Evolutionary conservation across 2,329 filamentous ascomycete genomes (phyloP).

Genomic region (Curvularia eragrostidis): DNA sequence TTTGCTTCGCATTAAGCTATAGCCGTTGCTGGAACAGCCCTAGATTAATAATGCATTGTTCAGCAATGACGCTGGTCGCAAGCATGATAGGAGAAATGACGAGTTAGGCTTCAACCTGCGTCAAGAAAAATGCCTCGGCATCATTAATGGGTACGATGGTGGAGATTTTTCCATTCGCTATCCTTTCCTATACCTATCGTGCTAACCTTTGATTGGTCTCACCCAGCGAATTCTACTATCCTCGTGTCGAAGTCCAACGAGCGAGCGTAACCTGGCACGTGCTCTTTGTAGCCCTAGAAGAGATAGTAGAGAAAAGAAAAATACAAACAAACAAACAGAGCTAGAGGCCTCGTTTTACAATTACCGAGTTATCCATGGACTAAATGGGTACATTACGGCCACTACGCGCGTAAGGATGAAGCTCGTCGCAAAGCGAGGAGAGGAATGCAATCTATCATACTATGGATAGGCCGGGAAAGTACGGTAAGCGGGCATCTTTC

Average conservation of each 20-base stretch:
- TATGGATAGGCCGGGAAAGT: not conserved
- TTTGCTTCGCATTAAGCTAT: not conserved
- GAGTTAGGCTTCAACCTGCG: constrained; percentile 1
- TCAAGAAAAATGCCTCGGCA: not conserved
- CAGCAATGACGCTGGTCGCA: constrained; percentile 1
- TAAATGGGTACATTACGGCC: not conserved
- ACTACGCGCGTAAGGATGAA: not conserved
- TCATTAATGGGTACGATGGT: not conserved
- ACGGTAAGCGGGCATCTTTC: not conserved
- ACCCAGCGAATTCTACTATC: not conserved
- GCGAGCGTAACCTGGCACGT: not conserved
- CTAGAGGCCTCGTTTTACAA: not conserved
- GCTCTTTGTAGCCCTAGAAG: not conserved
- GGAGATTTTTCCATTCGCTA: not conserved
- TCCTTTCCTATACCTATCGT: not conserved
- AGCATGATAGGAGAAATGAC: constrained; percentile 1
- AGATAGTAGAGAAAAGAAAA: not conserved
- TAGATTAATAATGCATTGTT: constrained; percentile 5
- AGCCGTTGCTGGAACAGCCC: constrained; percentile 4
- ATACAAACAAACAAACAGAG: not conserved
- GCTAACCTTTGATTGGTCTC: not conserved
- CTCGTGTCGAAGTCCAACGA: not conserved
- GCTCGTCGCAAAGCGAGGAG: not conserved
- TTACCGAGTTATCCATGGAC: not conserved
- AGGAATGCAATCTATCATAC: not conserved